phyloP scores from a whole-genome alignment of 2,329 filamentous ascomycete species.

The Calonectria pauciramosa region DNA sequence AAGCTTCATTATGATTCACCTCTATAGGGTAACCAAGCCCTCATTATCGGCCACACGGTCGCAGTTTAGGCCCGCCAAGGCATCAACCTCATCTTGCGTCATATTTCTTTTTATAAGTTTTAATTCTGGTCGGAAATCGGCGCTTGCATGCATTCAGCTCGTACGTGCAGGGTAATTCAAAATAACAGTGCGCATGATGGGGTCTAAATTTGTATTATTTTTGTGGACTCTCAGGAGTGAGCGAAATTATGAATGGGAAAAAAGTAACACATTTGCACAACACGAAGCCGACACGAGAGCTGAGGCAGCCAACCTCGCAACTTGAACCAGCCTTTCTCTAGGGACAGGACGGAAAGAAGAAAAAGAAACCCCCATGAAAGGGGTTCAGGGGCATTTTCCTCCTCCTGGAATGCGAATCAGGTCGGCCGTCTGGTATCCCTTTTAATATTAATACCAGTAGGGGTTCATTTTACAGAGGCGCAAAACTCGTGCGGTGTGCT shows the following conservation, averaged over 20 bases:
- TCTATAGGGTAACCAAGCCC: constrained; percentile 42
- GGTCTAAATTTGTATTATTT: constrained; percentile 28
- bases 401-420: constrained; percentile 15
- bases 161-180: constrained; percentile 2
- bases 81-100: constrained; percentile 40
- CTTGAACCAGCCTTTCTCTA: background rate
- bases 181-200: constrained; percentile 25
- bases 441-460: constrained; percentile 42
- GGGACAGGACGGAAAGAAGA: background rate
- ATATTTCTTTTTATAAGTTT: constrained; percentile 33
- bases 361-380: constrained; percentile 27
- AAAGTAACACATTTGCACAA: constrained; percentile 25
- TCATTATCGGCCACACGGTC: constrained; percentile 35
- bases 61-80: constrained; percentile 34
- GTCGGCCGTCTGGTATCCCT: constrained; percentile 35
- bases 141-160: constrained; percentile 36
- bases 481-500: constrained; percentile 47
- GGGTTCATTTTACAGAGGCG: constrained; percentile 46
- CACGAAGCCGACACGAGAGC: constrained; percentile 27
- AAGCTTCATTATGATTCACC: constrained; percentile 18
- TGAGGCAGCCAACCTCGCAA: background rate
- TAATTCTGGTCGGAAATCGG: constrained; percentile 36
- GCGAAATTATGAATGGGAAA: constrained; percentile 16
- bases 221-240: constrained; percentile 20
- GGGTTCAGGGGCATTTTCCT: constrained; percentile 32